These are phyloP conservation scores for Xerocomus spinulosus DNA, from an alignment of 768 basidiomycete species.

Conservation along the genomic window DNA sequence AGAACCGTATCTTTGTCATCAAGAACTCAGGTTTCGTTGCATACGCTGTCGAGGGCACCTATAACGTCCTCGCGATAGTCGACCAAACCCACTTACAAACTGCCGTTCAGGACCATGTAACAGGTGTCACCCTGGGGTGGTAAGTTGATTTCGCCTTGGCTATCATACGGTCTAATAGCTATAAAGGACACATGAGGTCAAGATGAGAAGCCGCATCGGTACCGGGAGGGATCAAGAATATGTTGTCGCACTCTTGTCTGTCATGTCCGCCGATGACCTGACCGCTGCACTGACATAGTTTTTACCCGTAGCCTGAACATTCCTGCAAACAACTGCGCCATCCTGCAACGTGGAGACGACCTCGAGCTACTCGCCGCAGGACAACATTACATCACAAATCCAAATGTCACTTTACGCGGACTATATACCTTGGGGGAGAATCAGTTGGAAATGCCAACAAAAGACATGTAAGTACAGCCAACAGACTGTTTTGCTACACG, in stretches of 20 bases:
- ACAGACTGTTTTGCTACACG: not conserved
- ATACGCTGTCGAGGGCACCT: constrained; percentile 74
- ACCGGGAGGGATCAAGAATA: constrained; percentile 50
- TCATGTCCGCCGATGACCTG: constrained; percentile 1
- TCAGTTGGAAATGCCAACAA: constrained; percentile 83
- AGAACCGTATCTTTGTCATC: constrained; percentile 75
- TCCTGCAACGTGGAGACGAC: constrained; percentile 77
- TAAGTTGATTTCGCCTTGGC: constrained; percentile 14
- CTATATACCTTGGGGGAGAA: constrained; percentile 79
- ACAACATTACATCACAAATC: constrained; percentile 81
- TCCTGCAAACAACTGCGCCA: constrained; percentile 83
- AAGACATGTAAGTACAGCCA: constrained; percentile 60
- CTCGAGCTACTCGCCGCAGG: constrained; percentile 75
- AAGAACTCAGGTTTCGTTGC: constrained; percentile 78
- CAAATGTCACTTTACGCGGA: constrained; percentile 76
- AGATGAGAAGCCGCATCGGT: constrained; percentile 60
- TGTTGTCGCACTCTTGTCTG: constrained; percentile 75
- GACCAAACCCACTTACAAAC: constrained; percentile 77
- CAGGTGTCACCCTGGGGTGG: constrained; percentile 59
- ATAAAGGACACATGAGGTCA: constrained; percentile 64
- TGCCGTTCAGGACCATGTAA: constrained; percentile 56
- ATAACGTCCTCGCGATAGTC: constrained; percentile 70
- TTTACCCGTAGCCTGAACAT: constrained; percentile 61
- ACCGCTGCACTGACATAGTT: not conserved
- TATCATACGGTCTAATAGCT: constrained; percentile 1